Conservation (phyloP, 306 rosid genomes). For the Vachellia collinsii region DNA sequence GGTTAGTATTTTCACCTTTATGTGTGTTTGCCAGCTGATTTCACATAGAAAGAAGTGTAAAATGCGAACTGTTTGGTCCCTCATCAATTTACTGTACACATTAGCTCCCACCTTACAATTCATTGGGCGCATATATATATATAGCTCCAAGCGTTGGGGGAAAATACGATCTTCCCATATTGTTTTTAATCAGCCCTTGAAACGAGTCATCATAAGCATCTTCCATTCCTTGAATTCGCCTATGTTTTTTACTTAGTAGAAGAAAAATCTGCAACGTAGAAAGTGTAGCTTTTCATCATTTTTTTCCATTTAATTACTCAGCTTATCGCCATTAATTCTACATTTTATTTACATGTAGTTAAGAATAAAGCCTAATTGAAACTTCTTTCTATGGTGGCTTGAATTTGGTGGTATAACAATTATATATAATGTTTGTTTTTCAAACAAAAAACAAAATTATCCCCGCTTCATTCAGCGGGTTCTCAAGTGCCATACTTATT, state of each 20-base stretch:
- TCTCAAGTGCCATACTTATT: constrained; percentile 12
- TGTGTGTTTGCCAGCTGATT: constrained; percentile 13
- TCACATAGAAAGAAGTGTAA: neutral
- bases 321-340: neutral
- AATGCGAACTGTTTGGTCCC: neutral
- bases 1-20: neutral
- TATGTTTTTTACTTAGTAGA: neutral
- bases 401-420: neutral
- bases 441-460: neutral
- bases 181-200: no score
- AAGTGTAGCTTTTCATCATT: no score
- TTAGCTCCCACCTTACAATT: neutral
- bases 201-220: neutral
- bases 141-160: no score
- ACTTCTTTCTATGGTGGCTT: neutral
- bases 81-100: neutral
- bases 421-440: neutral
- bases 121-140: neutral
- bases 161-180: no score
- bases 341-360: neutral
- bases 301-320: neutral
- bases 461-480: neutral
- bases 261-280: neutral
- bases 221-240: neutral
- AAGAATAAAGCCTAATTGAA: neutral